phyloP scores from a whole-genome alignment of 208 protist genomes.

The Herpetomonas muscarum region DNA sequence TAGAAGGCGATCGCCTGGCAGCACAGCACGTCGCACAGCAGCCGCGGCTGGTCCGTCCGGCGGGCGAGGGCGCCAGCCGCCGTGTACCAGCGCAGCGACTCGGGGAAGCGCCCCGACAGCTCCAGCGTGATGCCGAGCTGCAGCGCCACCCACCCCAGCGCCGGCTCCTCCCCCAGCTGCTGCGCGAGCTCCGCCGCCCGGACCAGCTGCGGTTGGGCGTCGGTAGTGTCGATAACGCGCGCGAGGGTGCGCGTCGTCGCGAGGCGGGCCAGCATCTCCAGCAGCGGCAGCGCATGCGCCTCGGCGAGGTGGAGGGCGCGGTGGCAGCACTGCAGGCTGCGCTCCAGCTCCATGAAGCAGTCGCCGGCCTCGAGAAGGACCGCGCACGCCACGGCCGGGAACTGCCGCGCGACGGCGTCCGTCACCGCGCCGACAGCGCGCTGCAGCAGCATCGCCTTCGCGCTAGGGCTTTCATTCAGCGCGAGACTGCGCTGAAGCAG shows the following conservation, averaged over 20 bases:
- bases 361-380: constrained; percentile 46
- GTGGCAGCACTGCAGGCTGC: constrained; percentile 35
- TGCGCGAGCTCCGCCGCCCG: constrained; percentile 36
- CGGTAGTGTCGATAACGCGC: constrained; percentile 45
- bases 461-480: constrained; percentile 31
- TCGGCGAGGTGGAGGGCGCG: constrained; percentile 29
- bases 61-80: constrained; percentile 23
- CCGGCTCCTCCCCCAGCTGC: constrained; percentile 15
- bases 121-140: constrained; percentile 57
- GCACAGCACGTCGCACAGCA: constrained; percentile 45
- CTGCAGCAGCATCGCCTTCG: constrained; percentile 39
- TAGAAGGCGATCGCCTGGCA: constrained; percentile 45
- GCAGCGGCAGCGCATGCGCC: background rate
- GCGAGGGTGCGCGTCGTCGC: constrained; percentile 43
- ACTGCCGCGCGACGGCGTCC: constrained; percentile 21
- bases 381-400: constrained; percentile 33
- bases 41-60: constrained; percentile 26
- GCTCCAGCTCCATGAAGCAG: constrained; percentile 40
- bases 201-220: constrained; percentile 29
- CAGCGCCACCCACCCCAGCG: constrained; percentile 50
- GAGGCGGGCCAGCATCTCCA: constrained; percentile 45
- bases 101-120: constrained; percentile 34
- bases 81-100: constrained; percentile 41
- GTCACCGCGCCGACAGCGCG: constrained; percentile 23
- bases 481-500: constrained; percentile 28